These are phyloP conservation scores for Westerdykella sp. DNA, from an alignment of 2,329 filamentous ascomycete genomes.

Conservation along the genomic window DNA sequence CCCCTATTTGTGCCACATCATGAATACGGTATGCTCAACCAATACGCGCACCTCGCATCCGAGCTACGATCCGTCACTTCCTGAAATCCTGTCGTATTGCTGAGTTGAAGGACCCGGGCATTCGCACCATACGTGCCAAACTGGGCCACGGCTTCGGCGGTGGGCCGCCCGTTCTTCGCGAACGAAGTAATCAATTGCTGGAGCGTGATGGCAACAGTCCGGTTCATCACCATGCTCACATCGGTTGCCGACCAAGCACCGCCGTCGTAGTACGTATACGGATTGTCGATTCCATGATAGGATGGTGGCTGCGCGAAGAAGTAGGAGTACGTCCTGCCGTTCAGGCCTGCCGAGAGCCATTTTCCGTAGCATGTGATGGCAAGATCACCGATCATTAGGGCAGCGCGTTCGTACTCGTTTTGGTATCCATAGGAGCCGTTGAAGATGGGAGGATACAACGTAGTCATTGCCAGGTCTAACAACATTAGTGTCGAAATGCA, in stretches of 20 bases:
- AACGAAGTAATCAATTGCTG: slow-evolving; percentile 2
- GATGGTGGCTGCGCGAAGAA: slow-evolving; percentile 3
- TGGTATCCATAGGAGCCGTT: background rate
- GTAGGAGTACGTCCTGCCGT: slow-evolving; percentile 6
- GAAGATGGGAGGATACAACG: slow-evolving; percentile 8
- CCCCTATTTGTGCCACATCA: too few species aligned
- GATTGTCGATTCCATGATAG: slow-evolving; percentile 1
- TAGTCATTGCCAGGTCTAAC: slow-evolving; percentile 16
- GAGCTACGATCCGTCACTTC: too few species aligned
- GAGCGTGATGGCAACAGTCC: background rate
- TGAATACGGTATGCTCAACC: too few species aligned
- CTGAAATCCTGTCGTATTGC: too few species aligned
- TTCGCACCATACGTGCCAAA: slow-evolving; percentile 1
- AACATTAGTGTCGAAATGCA: slow-evolving; percentile 8
- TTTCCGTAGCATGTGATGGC: slow-evolving; percentile 2
- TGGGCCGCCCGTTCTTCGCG: background rate
- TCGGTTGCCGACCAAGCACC: background rate
- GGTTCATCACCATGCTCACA: slow-evolving; percentile 1
- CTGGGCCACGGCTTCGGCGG: background rate
- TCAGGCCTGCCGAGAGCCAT: background rate
- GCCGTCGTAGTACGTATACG: slow-evolving; percentile 1
- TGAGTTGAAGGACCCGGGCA: too few species aligned
- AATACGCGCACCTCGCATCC: too few species aligned
- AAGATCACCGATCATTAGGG: too few species aligned
- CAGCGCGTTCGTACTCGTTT: too few species aligned